Base-by-base conservation (phyloP, 306 rosid species). In the Hylodesmum podocarpum region DNA sequence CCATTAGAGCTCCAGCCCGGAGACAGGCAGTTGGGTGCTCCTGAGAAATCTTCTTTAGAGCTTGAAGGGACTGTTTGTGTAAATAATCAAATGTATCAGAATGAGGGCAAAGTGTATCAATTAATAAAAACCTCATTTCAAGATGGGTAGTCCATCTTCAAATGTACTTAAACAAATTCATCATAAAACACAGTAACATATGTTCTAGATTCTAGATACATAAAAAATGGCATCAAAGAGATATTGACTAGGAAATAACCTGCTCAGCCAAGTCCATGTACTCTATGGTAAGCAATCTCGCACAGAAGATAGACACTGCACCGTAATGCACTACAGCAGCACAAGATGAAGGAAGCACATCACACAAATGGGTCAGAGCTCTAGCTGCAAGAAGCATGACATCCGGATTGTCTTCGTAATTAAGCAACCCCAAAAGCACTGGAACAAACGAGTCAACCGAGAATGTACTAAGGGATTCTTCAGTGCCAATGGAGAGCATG, bases 1-100 rank as follows among this genome's bases (percentile, higher is more conserved):
- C 98, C 98, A 94, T 94, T 55, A 94, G 96, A 79, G 98, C 98
- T 85, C 98, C 98, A 33, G 96, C 98, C 76, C 98, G 88, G 37
- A 94, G 88, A 78, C 97, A 94, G 24, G 94, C 96, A 57, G 97
- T 91, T 41, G 98, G 98, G 82, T 94, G 96, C 69, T 94, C 98
- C 86, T 87, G 96, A 63, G 98, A 94, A 64, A 94, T 91, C 84
- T 91, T 94, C 87, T 91, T 91, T 28, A 94, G 85, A 34, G 98
- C 98, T 88, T 91, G 98, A 86, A 94, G 95, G 39, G 98, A 94
- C 98, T 94, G 92, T 77, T 81, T 19, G 74, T 71, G 61, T 78
- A 76, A 90, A 58, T 44, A 85, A 84, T n/a, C 36, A 74, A 55
- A 50, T 4, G 15, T n/a, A 63, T 75, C 63, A 75, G 72, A 58